Percentiles rank a stretch among this genome's conserved stretches.
These are phyloP conservation scores for Sordaria brevicollis DNA, from an alignment of 495 filamentous ascomycete species.

Conservation along the genomic window DNA sequence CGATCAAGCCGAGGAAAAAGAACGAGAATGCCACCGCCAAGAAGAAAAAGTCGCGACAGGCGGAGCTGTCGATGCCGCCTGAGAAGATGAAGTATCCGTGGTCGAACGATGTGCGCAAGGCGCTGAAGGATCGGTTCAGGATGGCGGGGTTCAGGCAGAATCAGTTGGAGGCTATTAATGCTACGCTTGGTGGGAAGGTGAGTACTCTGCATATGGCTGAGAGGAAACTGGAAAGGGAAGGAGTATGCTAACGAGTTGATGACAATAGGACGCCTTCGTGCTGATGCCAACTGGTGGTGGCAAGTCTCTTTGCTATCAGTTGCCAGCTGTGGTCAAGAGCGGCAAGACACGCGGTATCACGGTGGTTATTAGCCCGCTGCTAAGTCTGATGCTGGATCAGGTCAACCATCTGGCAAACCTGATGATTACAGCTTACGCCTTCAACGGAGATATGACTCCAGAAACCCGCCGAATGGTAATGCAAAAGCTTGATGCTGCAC, in stretches of 20 bases:
- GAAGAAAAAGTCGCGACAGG: constrained; percentile 13
- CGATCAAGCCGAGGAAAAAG: constrained; percentile 16
- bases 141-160: constrained; percentile 80
- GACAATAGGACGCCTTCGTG: constrained; percentile 69
- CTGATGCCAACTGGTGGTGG: constrained; percentile 97
- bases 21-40: constrained; percentile 5
- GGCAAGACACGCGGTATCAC: constrained; percentile 81
- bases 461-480: constrained; percentile 51
- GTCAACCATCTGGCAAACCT: constrained; percentile 66
- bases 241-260: background rate
- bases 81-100: constrained; percentile 49
- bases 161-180: constrained; percentile 92
- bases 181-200: constrained; percentile 64
- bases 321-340: constrained; percentile 74
- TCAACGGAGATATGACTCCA: constrained; percentile 61
- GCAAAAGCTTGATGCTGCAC: constrained; percentile 41
- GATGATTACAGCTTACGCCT: constrained; percentile 63
- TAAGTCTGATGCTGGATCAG: constrained; percentile 96
- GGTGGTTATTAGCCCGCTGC: constrained; percentile 83
- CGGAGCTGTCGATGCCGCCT: constrained; percentile 21
- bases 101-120: constrained; percentile 75
- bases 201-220: background rate
- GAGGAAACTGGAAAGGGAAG: background rate
- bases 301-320: constrained; percentile 93
- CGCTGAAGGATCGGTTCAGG: constrained; percentile 68